A percentile compares a stretch with the other conserved stretches of the same genome.
phyloP scores from a whole-genome alignment of 129 eudicot species.

The Pittosporum tobira region DNA sequence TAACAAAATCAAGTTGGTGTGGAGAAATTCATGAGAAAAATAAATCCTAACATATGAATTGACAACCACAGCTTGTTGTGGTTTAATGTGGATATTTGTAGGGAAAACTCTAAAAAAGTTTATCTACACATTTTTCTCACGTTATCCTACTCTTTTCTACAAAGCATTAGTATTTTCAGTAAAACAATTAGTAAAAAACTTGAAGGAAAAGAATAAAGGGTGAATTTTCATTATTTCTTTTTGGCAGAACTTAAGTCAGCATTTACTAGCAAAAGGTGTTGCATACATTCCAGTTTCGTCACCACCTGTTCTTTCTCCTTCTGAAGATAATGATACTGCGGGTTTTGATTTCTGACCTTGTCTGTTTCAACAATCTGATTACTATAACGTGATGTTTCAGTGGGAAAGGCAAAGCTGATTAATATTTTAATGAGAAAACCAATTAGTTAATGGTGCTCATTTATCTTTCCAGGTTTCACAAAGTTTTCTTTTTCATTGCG shows the following conservation, averaged over 20 bases:
- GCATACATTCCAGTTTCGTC: slow-evolving; percentile 60
- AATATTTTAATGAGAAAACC: not conserved
- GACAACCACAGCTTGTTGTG: not conserved
- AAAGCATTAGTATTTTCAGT: not conserved
- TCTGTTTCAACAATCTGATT: slow-evolving; percentile 2
- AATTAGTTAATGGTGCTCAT: slow-evolving; percentile 15
- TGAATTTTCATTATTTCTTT: slow-evolving; percentile 2
- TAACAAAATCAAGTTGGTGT: not conserved
- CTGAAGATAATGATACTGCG: slow-evolving; percentile 30
- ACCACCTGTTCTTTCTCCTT: slow-evolving; percentile 69
- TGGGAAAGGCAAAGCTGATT: not conserved
- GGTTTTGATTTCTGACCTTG: slow-evolving; percentile 27
- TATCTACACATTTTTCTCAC: not conserved
- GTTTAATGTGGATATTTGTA: not conserved
- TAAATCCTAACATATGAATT: not conserved
- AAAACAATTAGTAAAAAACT: not conserved
- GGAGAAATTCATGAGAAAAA: not conserved
- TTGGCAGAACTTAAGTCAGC: slow-evolving; percentile 46
- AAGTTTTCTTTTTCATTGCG: slow-evolving; percentile 33
- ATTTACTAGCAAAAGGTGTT: slow-evolving; percentile 43
- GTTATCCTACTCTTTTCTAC: not conserved
- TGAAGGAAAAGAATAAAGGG: not conserved
- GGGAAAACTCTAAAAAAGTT: not conserved
- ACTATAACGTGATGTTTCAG: slow-evolving; percentile 2
- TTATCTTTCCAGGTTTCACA: slow-evolving; percentile 35